Percentiles rank a stretch among this genome's conserved stretches.
Conservation (phyloP, 2,329 filamentous ascomycete species). For the Penicillium sp. region DNA sequence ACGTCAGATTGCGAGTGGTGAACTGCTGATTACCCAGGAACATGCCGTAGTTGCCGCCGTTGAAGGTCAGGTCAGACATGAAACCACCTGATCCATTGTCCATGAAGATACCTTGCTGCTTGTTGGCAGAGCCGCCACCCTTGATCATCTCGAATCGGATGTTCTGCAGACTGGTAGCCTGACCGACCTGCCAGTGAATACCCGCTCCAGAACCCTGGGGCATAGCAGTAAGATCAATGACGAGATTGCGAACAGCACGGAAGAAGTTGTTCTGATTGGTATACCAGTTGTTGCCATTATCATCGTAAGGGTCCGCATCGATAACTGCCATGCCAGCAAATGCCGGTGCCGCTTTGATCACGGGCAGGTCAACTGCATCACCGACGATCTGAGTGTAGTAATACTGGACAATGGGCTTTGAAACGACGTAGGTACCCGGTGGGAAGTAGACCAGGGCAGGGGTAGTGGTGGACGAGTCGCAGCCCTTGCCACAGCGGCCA, state of each 20-base stretch:
- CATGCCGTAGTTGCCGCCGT: slow-evolving; percentile 75
- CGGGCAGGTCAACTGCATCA: slow-evolving; percentile 72
- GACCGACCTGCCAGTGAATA: slow-evolving; percentile 86
- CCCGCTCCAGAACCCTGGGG: slow-evolving; percentile 65
- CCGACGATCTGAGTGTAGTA: slow-evolving; percentile 96
- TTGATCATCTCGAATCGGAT: slow-evolving; percentile 78
- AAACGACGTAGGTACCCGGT: slow-evolving; percentile 81
- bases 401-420: slow-evolving; percentile 75
- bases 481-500: slow-evolving; percentile 75
- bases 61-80: slow-evolving; percentile 81
- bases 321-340: slow-evolving; percentile 89
- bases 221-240: slow-evolving; percentile 73
- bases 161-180: slow-evolving; percentile 79
- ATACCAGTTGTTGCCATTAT: slow-evolving; percentile 71
- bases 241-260: slow-evolving; percentile 79
- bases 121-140: slow-evolving; percentile 66
- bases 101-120: slow-evolving; percentile 79
- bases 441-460: slow-evolving; percentile 93
- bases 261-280: slow-evolving; percentile 84
- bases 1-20: slow-evolving; percentile 78
- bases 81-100: slow-evolving; percentile 84
- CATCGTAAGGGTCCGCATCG: slow-evolving; percentile 81
- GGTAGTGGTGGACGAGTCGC: slow-evolving; percentile 79
- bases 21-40: slow-evolving; percentile 89
- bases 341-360: slow-evolving; percentile 70